phyloP scores from a whole-genome alignment of 176 grass and related monocot species.

The Calamus simplicifolius region DNA sequence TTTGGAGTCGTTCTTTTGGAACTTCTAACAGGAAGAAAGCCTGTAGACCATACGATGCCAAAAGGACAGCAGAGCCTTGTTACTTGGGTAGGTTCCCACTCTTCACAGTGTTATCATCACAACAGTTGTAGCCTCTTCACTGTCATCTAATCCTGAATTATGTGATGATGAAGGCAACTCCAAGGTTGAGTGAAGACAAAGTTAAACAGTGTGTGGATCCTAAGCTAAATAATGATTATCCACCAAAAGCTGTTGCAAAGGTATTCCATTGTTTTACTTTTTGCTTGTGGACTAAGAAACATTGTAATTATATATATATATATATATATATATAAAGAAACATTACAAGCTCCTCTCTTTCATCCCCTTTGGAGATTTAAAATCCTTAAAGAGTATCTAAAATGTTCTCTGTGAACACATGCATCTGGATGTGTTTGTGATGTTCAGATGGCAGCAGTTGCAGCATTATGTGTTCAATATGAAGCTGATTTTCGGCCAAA shows the following conservation, averaged over 20 bases:
- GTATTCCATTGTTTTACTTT: not conserved
- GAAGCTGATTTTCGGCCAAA: conserved; percentile 16
- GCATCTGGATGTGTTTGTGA: not conserved
- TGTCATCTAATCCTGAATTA: not conserved
- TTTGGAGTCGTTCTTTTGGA: conserved; percentile 47
- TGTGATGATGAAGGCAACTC: conserved; percentile 22
- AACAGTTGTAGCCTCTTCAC: no score
- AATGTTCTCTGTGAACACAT: no score
- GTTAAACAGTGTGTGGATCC: conserved; percentile 48
- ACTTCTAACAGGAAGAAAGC: conserved; percentile 49
- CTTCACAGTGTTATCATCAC: no score
- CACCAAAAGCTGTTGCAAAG: conserved; percentile 53
- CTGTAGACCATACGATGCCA: conserved; percentile 57
- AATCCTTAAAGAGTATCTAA: no score
- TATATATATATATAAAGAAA: no score
- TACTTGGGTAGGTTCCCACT: conserved; percentile 26
- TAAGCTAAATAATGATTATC: conserved; percentile 36
- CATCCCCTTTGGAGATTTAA: no score
- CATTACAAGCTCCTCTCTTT: no score
- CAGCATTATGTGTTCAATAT: conserved; percentile 15
- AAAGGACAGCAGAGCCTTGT: conserved; percentile 48
- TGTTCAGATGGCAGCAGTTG: conserved; percentile 15
- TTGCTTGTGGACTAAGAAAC: no score
- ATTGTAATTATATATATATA: no score
- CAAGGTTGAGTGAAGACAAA: conserved; percentile 52